phyloP scores from a whole-genome alignment of 176 grass and related monocot species.

The bread wheat (Triticum aestivum) region DNA sequence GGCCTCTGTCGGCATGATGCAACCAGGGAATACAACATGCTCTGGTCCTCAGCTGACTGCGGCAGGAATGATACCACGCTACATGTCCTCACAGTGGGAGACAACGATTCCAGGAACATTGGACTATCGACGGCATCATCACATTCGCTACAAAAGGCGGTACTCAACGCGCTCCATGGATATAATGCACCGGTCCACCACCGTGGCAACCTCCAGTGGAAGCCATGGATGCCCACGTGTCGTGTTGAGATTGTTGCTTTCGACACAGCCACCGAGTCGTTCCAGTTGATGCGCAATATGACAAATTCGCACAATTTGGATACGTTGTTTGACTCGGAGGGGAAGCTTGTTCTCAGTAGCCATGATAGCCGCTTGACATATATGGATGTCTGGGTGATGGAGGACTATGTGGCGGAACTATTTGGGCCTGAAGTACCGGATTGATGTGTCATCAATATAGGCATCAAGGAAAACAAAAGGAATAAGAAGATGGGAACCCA shows the following conservation, averaged over 20 bases:
- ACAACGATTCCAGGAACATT: not conserved
- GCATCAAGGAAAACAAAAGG: not conserved
- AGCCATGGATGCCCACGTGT: not conserved
- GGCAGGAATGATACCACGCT: not conserved
- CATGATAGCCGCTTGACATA: not conserved
- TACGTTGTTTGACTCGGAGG: not conserved
- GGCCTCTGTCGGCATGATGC: not conserved
- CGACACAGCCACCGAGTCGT: not conserved
- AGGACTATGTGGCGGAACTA: not conserved
- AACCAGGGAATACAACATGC: not conserved
- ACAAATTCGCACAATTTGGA: not conserved
- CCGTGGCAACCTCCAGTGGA: not conserved
- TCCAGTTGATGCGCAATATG: not conserved
- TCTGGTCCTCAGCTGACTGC: not conserved
- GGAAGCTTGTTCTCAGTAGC: not conserved
- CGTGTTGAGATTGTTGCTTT: not conserved
- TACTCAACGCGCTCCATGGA: not conserved
- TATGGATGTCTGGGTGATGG: not conserved
- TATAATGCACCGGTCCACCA: not conserved
- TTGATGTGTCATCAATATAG: not conserved
- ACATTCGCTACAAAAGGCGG: not conserved
- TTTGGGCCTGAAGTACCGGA: not conserved
- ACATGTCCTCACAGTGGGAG: not conserved
- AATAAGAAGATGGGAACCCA: too few species aligned
- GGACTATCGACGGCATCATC: not conserved